Evolutionary conservation across 1,139 yeast species (phyloP), one percentile per base, ranked within the genome.

Genomic region (Geotrichum aggregatum): DNA sequence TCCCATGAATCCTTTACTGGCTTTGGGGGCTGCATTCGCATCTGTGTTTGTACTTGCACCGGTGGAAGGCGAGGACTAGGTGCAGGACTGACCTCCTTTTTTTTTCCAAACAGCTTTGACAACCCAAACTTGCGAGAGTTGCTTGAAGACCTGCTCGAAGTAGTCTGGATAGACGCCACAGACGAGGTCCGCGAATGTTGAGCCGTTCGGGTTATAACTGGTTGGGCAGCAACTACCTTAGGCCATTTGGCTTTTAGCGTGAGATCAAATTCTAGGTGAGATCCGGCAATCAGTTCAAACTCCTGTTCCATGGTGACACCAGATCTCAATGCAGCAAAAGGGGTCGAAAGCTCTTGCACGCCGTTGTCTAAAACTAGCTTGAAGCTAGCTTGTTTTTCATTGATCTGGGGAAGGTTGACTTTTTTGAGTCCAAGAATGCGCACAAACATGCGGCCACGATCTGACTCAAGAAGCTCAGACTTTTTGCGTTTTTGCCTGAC

Each of bases 321-420:
- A 5, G 70, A 64, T 8, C 71, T 66, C 54, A 87, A 63, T 4
- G 73, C 68, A 61, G 79, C 76, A 66, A 76, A 78, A 21, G 87
- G 83, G 0, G 97, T 91, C 43, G 83, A 80, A 46, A 89, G 81
- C 54, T 92, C 82, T 64, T 92, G 96, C 38, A 84, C 82, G 1
- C 97, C 96, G 67, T 92, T 92, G 67, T 92, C 98, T 59, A 92
- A 74, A 7, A 88, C 82, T 43, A 89, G 64, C 44, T 82, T 79
- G 68, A 87, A 83, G 51, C 77, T 76, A 1, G 91, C 91, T 35
- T 80, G 72, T 55, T 82, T 82, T 3, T 67, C 64, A 19, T 69
- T 68, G 47, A 80, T 79, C 1, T 58, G 61, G 8, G 89, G 86
- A 52, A 89, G 68, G 10, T 71, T 70, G 38, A 87, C 66, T 44